Evolutionary conservation across 495 filamentous ascomycete genomes (phyloP).

Genomic region (Talaromyces stipitatus): DNA sequence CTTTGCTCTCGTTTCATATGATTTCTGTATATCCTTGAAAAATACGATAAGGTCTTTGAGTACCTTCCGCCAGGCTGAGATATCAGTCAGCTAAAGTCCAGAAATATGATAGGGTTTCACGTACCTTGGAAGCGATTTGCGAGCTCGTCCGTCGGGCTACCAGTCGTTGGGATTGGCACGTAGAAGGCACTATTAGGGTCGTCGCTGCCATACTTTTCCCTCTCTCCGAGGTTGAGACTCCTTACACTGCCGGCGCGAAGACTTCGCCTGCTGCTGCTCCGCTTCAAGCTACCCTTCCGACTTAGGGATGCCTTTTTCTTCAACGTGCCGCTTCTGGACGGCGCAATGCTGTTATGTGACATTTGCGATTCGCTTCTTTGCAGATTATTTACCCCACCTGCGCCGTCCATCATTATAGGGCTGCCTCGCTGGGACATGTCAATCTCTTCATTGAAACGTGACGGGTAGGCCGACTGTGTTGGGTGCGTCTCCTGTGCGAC

Average conservation of each 20-base stretch:
- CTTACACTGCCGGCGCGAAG: slow-evolving; percentile 76
- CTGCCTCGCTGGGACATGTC: slow-evolving; percentile 59
- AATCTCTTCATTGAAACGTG: slow-evolving; percentile 63
- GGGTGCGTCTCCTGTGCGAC: slow-evolving; percentile 28
- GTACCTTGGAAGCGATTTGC: slow-evolving; percentile 85
- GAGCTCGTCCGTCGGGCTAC: slow-evolving; percentile 82
- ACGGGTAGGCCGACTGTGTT: slow-evolving; percentile 37
- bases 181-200: slow-evolving; percentile 79
- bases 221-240: slow-evolving; percentile 58
- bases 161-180: slow-evolving; percentile 79
- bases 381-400: slow-evolving; percentile 23
- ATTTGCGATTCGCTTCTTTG: slow-evolving; percentile 47
- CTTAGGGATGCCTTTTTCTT: slow-evolving; percentile 79
- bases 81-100: slow-evolving; percentile 6
- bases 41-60: slow-evolving; percentile 93
- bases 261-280: slow-evolving; percentile 67
- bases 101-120: slow-evolving; percentile 12
- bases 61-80: slow-evolving; percentile 83
- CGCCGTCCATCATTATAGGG: slow-evolving; percentile 47
- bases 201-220: slow-evolving; percentile 53
- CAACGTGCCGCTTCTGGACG: slow-evolving; percentile 69
- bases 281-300: slow-evolving; percentile 64
- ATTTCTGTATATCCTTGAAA: slow-evolving; percentile 85
- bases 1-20: slow-evolving; percentile 83
- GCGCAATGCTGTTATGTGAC: slow-evolving; percentile 40